These are phyloP conservation scores for Sporothrix inflata DNA, from an alignment of 2,329 filamentous ascomycete species.

Conservation along the genomic window DNA sequence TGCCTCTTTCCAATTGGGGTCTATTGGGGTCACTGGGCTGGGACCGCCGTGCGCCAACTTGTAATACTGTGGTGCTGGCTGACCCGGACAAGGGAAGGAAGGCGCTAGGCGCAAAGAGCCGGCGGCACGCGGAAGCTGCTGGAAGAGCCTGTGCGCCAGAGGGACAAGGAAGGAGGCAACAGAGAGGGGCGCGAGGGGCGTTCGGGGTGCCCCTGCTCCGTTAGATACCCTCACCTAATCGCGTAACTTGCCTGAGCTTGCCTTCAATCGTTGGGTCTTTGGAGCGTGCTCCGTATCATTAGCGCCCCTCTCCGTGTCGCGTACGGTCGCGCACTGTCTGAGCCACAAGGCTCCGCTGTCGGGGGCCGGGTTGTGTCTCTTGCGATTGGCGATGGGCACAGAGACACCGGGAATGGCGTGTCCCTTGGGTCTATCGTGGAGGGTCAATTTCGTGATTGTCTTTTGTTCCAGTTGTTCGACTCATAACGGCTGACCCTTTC, in stretches of 20 bases:
- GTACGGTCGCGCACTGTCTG: not conserved
- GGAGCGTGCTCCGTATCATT: constrained; percentile 10
- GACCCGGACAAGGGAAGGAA: not conserved
- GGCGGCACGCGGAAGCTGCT: constrained; percentile 25
- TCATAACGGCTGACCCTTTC: not conserved
- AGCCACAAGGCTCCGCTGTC: constrained; percentile 26
- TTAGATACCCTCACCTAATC: constrained; percentile 3
- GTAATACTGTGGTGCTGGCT: not conserved
- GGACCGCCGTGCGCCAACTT: not conserved
- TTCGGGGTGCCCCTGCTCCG: not conserved
- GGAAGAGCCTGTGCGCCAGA: constrained; percentile 8
- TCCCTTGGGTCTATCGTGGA: not conserved
- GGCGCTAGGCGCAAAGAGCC: constrained; percentile 20
- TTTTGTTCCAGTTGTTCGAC: not conserved
- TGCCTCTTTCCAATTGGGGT: not conserved
- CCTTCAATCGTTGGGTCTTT: too few species aligned
- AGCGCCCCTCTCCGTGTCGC: not conserved
- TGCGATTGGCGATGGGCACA: constrained; percentile 18
- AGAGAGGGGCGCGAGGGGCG: not conserved
- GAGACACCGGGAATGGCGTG: constrained; percentile 18
- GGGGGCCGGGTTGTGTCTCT: not conserved
- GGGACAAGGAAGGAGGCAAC: constrained; percentile 1
- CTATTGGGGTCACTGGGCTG: not conserved
- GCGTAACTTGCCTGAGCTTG: too few species aligned
- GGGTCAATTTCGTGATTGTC: not conserved